Percentiles rank a stretch among this genome's conserved stretches.
These are phyloP conservation scores for Cyclocybe cylindracea DNA, from an alignment of 768 basidiomycete genomes.

Conservation along the genomic window DNA sequence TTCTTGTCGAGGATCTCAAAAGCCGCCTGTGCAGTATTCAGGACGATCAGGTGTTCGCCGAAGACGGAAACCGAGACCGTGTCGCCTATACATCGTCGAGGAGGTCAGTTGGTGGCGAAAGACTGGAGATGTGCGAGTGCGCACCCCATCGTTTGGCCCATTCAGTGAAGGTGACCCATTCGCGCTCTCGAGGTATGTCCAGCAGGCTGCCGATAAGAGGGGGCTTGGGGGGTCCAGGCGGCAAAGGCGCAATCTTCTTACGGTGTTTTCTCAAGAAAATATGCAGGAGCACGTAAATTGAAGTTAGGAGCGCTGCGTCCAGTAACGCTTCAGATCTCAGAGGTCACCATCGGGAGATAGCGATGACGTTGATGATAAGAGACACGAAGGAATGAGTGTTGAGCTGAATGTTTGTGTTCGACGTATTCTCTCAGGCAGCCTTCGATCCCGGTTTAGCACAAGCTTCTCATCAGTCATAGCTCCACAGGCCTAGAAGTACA, in stretches of 20 bases:
- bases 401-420: too few species aligned
- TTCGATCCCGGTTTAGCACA: too few species aligned
- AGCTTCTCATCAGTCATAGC: too few species aligned
- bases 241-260: slow-evolving; percentile 18
- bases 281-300: background rate
- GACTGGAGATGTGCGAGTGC: background rate
- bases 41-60: slow-evolving; percentile 17
- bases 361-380: too few species aligned
- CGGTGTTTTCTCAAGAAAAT: background rate
- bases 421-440: too few species aligned
- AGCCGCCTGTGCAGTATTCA: slow-evolving; percentile 17
- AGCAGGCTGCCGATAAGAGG: slow-evolving; percentile 46
- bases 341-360: too few species aligned
- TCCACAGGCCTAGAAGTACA: too few species aligned
- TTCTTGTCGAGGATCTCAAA: slow-evolving; percentile 18
- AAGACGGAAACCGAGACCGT: slow-evolving; percentile 1
- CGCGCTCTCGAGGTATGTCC: slow-evolving; percentile 43
- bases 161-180: slow-evolving; percentile 39
- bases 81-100: too few species aligned
- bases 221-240: slow-evolving; percentile 40
- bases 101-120: too few species aligned
- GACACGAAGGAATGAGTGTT: too few species aligned
- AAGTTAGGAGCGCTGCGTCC: too few species aligned
- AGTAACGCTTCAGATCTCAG: too few species aligned
- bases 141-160: slow-evolving; percentile 43